Evolutionary conservation across 2,329 filamentous ascomycete genomes (phyloP).

Genomic region (Penicillium sp.): DNA sequence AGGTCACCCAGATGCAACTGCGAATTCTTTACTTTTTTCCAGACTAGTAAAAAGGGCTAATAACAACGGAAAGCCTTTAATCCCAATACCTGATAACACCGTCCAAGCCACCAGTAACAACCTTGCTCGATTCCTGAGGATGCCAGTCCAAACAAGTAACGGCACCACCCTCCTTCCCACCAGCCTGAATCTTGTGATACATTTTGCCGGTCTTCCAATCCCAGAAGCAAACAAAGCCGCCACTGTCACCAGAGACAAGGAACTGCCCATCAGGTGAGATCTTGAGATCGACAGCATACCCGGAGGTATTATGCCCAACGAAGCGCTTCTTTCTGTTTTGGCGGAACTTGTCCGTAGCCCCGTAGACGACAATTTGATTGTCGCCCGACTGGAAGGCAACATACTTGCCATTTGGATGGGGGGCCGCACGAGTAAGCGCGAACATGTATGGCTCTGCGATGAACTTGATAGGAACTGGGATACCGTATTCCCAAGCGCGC

Average conservation of each 20-base stretch:
- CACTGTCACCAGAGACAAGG: slow-evolving; percentile 78
- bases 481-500: slow-evolving; percentile 96
- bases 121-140: slow-evolving; percentile 93
- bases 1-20: background rate
- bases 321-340: slow-evolving; percentile 98
- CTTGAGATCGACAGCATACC: slow-evolving; percentile 84
- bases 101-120: slow-evolving; percentile 84
- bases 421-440: slow-evolving; percentile 78
- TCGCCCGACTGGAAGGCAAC: slow-evolving; percentile 90
- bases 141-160: slow-evolving; percentile 92
- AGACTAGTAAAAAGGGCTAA: slow-evolving; percentile 11
- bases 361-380: slow-evolving; percentile 96
- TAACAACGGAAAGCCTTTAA: slow-evolving; percentile 45
- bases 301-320: slow-evolving; percentile 91
- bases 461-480: slow-evolving; percentile 97
- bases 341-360: slow-evolving; percentile 88
- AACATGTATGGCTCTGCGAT: slow-evolving; percentile 98
- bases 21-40: background rate
- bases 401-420: slow-evolving; percentile 88
- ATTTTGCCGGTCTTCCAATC: slow-evolving; percentile 99
- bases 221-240: slow-evolving; percentile 91
- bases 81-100: slow-evolving; percentile 93
- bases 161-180: slow-evolving; percentile 63
- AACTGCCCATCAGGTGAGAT: slow-evolving; percentile 91
- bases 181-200: slow-evolving; percentile 89